Base-by-base conservation (phyloP, 371 early-diverging fungal genomes). In the Zychaea mexicana region DNA sequence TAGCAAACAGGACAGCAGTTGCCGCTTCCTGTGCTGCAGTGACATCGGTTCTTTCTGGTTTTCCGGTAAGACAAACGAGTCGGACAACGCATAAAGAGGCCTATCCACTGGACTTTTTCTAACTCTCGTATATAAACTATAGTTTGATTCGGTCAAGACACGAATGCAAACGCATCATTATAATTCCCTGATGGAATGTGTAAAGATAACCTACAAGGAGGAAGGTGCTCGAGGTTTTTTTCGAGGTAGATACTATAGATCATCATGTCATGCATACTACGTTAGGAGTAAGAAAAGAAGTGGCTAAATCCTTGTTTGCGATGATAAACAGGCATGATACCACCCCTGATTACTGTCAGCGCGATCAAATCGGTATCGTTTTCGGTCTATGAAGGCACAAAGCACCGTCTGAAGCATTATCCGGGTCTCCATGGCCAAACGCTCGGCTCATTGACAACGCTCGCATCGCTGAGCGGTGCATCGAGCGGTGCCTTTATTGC, bases 111-210 rank as follows among this genome's bases (percentile, higher is more conserved):
- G n/a, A n/a, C n/a, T n/a, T n/a, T n/a, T n/a, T n/a, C n/a, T n/a
- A n/a, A n/a, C 7, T 42, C 3, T 12, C n/a, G 42, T 42, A 57
- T n/a, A n/a, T n/a, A 61, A 2, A 28, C 57, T 22, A 6, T 57
- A 87, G 83, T 92, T 92, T 74, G 93, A 92, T 68, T 90, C 90
- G 15, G 75, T 92, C 30, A 92, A 92, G 70, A 92, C 92, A 22
- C 75, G 93, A 54, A 91, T 92, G 91, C 93, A 93, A 73, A 90
- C 92, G 2, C 85, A 88, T 59, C 76, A 87, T 31, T 93, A 90
- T 66, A 70, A 72, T 28, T 88, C 89, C 12, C 79, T 93, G 42
- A 65, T 81, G 64, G 83, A 74, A 12, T 93, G 93, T 65, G 86
- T 89, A 24, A 77, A 74, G 42, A 66, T 69, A n/a, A 92, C 92